These are phyloP conservation scores for Spathaspora hagerdaliae DNA, from an alignment of 805 yeast genomes.

Conservation along the genomic window DNA sequence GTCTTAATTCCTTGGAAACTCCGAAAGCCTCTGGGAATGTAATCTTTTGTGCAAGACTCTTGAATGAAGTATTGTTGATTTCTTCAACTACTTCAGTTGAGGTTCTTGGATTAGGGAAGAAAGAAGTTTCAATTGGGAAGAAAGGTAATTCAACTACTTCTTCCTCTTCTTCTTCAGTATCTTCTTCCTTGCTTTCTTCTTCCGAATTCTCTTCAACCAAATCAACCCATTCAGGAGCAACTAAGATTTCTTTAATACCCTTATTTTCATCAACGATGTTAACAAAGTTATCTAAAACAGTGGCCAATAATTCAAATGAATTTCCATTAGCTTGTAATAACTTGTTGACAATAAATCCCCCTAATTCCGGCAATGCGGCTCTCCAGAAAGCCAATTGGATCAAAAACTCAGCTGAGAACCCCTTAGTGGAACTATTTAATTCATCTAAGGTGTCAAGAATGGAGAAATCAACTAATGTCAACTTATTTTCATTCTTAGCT, in stretches of 20 bases:
- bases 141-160: constrained; percentile 36
- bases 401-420: constrained; percentile 71
- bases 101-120: constrained; percentile 56
- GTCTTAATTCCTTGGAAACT: constrained; percentile 62
- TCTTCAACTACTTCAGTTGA: constrained; percentile 33
- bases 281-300: constrained; percentile 63
- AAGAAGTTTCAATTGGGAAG: constrained; percentile 61
- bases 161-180: constrained; percentile 17
- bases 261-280: constrained; percentile 50
- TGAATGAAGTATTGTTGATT: constrained; percentile 30
- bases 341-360: constrained; percentile 67
- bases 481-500: constrained; percentile 47
- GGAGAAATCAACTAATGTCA: constrained; percentile 60
- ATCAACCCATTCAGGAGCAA: constrained; percentile 29
- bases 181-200: constrained; percentile 17
- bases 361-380: constrained; percentile 56
- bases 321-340: constrained; percentile 78
- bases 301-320: constrained; percentile 74
- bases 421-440: constrained; percentile 53
- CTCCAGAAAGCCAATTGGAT: constrained; percentile 81
- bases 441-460: constrained; percentile 59
- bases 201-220: constrained; percentile 34
- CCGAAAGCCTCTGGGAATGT: constrained; percentile 79
- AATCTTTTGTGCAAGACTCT: constrained; percentile 62
- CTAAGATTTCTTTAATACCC: constrained; percentile 34